These are phyloP conservation scores for Arachnomyces sp. DNA, from an alignment of 2,329 filamentous ascomycete species.

Conservation along the genomic window DNA sequence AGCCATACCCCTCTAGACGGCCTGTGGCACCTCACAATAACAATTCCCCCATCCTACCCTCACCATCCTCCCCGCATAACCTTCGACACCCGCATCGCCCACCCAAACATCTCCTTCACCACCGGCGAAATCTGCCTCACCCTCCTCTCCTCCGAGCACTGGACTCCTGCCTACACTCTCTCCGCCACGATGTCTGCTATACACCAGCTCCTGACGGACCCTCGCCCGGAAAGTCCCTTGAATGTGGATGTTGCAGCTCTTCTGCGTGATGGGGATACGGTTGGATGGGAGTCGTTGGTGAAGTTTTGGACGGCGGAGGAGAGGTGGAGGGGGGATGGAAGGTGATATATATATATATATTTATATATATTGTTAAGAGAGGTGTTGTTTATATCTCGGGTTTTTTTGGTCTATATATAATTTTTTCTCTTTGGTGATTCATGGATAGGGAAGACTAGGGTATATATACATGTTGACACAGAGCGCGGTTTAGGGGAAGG, in stretches of 20 bases:
- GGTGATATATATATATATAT: not conserved
- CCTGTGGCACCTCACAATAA: conserved; percentile 73
- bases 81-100: conserved; percentile 78
- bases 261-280: conserved; percentile 36
- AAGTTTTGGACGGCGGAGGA: conserved; percentile 42
- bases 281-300: conserved; percentile 40
- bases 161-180: conserved; percentile 81
- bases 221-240: conserved; percentile 40
- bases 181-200: conserved; percentile 39
- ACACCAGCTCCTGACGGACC: conserved; percentile 40
- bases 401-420: too few relatives aligned
- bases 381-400: too few relatives aligned
- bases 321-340: conserved; percentile 34
- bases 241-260: conserved; percentile 43
- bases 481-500: too few relatives aligned
- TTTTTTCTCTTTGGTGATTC: too few relatives aligned
- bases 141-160: conserved; percentile 62
- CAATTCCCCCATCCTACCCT: conserved; percentile 72
- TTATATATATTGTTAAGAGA: not conserved
- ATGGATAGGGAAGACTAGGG: too few relatives aligned
- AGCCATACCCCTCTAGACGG: conserved; percentile 45
- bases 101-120: conserved; percentile 67
- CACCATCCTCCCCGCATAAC: conserved; percentile 65
- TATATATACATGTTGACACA: too few relatives aligned
- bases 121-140: conserved; percentile 94